Percentiles rank a stretch among this genome's conserved stretches.
Conservation (phyloP, 1,139 yeast species). For the Suhomyces bokatorum region DNA sequence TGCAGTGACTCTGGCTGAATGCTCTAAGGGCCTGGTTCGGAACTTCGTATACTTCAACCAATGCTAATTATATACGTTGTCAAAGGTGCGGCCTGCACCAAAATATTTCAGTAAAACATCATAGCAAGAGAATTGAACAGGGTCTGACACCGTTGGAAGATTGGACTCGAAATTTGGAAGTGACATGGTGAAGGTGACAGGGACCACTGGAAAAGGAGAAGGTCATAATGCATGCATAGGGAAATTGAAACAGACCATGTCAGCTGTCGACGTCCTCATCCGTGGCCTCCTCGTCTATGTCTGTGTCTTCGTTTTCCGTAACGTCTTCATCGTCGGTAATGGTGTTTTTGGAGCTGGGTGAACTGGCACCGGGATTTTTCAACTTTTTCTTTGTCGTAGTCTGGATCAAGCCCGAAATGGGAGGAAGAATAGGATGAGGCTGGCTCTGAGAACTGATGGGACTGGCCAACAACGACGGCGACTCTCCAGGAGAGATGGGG, state of each 20-base stretch:
- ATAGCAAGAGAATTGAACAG: constrained; percentile 3
- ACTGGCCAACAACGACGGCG: constrained; percentile 23
- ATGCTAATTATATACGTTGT: constrained; percentile 1
- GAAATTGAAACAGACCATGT: no score
- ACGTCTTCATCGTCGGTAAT: constrained; percentile 20
- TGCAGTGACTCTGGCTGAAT: not conserved
- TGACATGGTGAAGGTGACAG: no score
- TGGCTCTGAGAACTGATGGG: constrained; percentile 16
- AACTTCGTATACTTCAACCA: constrained; percentile 1
- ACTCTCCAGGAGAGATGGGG: constrained; percentile 22
- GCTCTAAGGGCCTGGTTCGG: not conserved
- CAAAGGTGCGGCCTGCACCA: constrained; percentile 1
- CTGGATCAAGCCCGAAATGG: constrained; percentile 27
- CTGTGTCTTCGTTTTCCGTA: constrained; percentile 37
- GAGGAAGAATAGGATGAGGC: constrained; percentile 31
- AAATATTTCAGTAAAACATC: constrained; percentile 6
- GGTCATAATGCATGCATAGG: no score
- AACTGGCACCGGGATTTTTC: constrained; percentile 1
- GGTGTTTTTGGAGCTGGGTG: constrained; percentile 7
- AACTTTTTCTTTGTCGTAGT: constrained; percentile 3
- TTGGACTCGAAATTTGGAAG: no score
- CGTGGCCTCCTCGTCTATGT: constrained; percentile 21
- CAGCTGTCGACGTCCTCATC: constrained; percentile 12
- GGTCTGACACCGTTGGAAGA: not conserved
- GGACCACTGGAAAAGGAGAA: no score